Evolutionary conservation across 2,329 filamentous ascomycete genomes (phyloP), one percentile per base, ranked within the genome.

Genomic region (Rhynchosporium agropyri): DNA sequence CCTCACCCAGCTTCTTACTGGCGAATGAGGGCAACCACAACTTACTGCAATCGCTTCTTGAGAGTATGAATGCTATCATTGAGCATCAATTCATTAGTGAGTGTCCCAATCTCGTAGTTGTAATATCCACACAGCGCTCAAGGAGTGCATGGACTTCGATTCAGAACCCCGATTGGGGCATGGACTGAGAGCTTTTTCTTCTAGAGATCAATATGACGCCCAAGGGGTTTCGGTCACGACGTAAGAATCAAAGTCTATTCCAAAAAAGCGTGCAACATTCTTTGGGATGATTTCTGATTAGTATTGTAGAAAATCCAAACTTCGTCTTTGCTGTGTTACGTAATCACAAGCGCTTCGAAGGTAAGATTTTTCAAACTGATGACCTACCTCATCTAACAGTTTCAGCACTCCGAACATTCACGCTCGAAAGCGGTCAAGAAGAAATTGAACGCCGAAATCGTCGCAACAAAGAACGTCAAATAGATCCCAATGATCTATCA

Each of bases 21-120:
- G 92, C 91, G 7, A 98, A 97, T 70, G 95, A 99, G 63, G 90
- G 85, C 43, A 99, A 99, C 68, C 91, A 98, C 73, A 79, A 81
- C 38, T 83, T 98, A 4, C 80, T 99, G 6, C 84, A 87, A 55
- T 93, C 92, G 0, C 78, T 98, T 31, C 81, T 99, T 9, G 92
- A 97, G 73, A 93, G 92, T 0, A 87, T 98, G 72, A 97, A 95
- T 74, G 86, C 91, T 1, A 89, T 97, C 49, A 80, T 98, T 43
- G 95, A 98, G 76, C 91, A 97, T 74, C 89, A 96, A 72, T 95
- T 91, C 73, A 82, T 81, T 56, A 86, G 90, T 92, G 78, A 77
- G 87, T 76, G 8, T 13, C 13, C 13, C 5, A 7, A 15, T 43
- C 40, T 61, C 31, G 13, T 45, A 46, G 36, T 33, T 33, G 10